Evolutionary conservation across 106 monocot species (phyloP), one percentile per base, ranked within the genome.

Genomic region (Platanthera zijinensis): DNA sequence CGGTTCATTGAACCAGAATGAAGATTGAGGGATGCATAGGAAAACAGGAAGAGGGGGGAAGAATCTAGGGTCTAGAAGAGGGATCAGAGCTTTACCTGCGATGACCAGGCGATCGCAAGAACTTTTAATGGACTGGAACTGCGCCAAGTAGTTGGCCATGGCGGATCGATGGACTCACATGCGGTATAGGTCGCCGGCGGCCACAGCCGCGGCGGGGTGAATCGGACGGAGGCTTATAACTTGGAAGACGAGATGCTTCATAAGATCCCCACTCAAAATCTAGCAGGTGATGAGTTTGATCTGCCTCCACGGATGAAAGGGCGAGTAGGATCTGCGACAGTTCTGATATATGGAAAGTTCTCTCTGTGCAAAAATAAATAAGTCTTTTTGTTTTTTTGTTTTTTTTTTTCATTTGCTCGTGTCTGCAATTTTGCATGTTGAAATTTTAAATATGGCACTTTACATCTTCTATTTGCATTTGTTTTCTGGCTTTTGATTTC

Each of bases 71-170:
- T 9, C 19, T 10, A 46, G 10, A 50, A 22, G 0, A 50, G 51
- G 9, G 21, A 19, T 59, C 77, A 81, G 76, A 67, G 69, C 66
- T 80, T 80, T 89, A 93, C 96, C 92, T 32, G 96, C 89, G 47
- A 96, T 78, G 78, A 93, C 77, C 80, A 93, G 82, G 84, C 89
- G 96, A 79, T 90, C 87, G 80, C 84, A 88, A 71, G 89, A 76
- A 85, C 46, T 89, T 86, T 96, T 96, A 90, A 96, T 96, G 67
- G 87, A 84, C 86, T 89, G 93, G 83, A 96, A 96, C 93, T 93
- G 96, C 5, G 96, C 87, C 59, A 96, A 82, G 84, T 93, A 96
- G 78, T 82, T 96, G 32, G 96, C 96, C 96, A 96, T 96, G 77
- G 79, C 78, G 57, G 79, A 82, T 78, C 71, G 52, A 48, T 10